phyloP scores from a whole-genome alignment of 2,329 filamentous ascomycete genomes.

The Thyridium curvatum region DNA sequence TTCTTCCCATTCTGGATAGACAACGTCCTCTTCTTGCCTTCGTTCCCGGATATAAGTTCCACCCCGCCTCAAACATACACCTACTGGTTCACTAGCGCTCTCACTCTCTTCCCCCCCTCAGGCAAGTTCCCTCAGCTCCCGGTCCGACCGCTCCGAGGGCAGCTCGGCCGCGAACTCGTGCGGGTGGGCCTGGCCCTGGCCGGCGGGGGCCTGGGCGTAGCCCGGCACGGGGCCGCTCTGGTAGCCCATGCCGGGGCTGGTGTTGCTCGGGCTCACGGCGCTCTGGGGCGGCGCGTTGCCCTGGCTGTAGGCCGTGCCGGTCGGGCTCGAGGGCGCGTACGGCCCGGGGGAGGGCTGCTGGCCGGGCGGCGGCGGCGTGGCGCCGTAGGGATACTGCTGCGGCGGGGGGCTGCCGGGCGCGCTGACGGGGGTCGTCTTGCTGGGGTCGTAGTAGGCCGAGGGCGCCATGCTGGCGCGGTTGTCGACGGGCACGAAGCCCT shows the following conservation, averaged over 20 bases:
- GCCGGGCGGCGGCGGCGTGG: constrained; percentile 1
- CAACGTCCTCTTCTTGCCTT: no score
- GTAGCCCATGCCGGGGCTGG: constrained; percentile 9
- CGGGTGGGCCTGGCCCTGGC: constrained; percentile 1
- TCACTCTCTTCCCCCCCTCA: constrained; percentile 4
- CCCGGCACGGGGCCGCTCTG: constrained; percentile 10
- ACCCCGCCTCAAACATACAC: no score
- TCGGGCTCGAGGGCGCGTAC: background rate
- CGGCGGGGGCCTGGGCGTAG: constrained; percentile 1
- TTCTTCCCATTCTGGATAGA: no score
- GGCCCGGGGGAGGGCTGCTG: constrained; percentile 1
- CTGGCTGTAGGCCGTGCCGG: constrained; percentile 1
- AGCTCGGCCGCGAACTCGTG: constrained; percentile 18
- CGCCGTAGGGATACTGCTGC: constrained; percentile 2
- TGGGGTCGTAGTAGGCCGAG: constrained; percentile 11
- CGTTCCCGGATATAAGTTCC: no score
- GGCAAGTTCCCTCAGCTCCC: constrained; percentile 24
- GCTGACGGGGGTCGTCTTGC: constrained; percentile 2
- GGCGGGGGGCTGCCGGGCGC: constrained; percentile 11
- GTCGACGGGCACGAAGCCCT: constrained; percentile 8
- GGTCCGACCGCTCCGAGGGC: constrained; percentile 19
- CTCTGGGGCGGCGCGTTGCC: background rate
- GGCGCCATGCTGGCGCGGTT: constrained; percentile 14
- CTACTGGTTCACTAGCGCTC: background rate
- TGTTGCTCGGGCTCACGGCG: background rate